Base-by-base conservation (phyloP, 1,139 yeast genomes). In the Kodamaea fungicola region DNA sequence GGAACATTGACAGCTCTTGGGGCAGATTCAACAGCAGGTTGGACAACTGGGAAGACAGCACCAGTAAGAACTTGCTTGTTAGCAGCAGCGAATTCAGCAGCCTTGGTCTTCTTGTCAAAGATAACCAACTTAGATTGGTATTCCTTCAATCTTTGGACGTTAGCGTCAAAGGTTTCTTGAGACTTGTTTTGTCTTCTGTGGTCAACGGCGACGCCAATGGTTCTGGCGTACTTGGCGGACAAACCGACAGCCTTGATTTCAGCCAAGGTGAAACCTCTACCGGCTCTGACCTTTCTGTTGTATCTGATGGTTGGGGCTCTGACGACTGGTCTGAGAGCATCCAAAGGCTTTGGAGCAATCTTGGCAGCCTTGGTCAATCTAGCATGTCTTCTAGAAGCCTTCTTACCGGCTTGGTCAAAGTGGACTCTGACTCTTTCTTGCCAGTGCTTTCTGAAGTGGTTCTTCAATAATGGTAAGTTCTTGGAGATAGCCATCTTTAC, bases 161-260 rank as follows among this genome's bases (percentile, higher is more conserved):
- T 92, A 64, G 80, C 76, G 67, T 90, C 95, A 61, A 89, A 87
- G 61, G 87, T 90, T 78, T 90, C 98, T 64, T 86, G 87, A 61
- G 92, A 83, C 79, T 87, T 89, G 96, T 92, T 94, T 71, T 85
- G 95, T 79, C 98, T 92, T 81, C 98, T 92, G 94, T 87, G 96
- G 81, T 92, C 98, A 64, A 92, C 98, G 59, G 98, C 87, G 64
- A 92, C 87, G 73, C 98, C 98, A 64, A 92, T 74, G 66, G 97
- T 84, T 83, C 95, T 88, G 67, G 98, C 98, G 78, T 88, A 87
- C 71, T 89, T 86, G 62, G 95, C 80, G 64, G 95, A 75, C 64
- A 88, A 80, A 65, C 96, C 96, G 67, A 88, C 97, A 69, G 97
- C 97, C 83, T 92, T 92, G 66, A 94, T 76, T 82, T 92, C 98